These are phyloP conservation scores for Lepidium sativum DNA, from an alignment of 345 rosid species.

Conservation along the genomic window DNA sequence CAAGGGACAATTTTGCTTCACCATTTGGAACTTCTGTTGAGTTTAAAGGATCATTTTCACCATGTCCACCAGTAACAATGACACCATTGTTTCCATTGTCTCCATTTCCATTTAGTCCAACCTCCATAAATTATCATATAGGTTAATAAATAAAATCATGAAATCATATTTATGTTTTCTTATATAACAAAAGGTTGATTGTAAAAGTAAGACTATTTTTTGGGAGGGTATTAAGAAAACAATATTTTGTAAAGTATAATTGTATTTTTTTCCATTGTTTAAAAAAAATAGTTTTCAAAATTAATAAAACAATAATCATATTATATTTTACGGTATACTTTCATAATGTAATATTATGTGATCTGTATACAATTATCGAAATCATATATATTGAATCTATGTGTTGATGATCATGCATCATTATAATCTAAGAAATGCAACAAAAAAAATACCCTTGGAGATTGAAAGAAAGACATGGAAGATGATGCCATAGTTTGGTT, in stretches of 20 bases:
- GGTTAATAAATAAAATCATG: background rate
- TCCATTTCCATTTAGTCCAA: background rate
- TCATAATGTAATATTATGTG: too few species aligned
- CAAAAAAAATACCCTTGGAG: background rate
- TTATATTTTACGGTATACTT: too few species aligned
- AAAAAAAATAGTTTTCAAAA: background rate
- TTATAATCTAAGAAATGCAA: background rate
- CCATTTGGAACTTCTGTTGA: background rate
- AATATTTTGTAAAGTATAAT: background rate
- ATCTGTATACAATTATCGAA: background rate
- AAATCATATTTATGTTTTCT: background rate
- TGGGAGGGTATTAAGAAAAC: background rate
- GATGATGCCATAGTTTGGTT: background rate
- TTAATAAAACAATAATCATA: too few species aligned
- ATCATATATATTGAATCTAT: background rate
- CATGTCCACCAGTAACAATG: background rate
- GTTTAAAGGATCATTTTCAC: background rate
- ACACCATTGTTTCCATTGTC: background rate
- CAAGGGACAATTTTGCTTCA: background rate
- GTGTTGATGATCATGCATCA: background rate
- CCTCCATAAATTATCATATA: background rate
- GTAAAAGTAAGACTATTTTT: background rate
- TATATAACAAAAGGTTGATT: too few species aligned
- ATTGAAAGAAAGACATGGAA: constrained; percentile 2
- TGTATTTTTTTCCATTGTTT: background rate